Percentiles rank a stretch among this genome's conserved stretches.
phyloP scores from a whole-genome alignment of 2,329 filamentous ascomycete species.

The Plenodomus tracheiphilus region DNA sequence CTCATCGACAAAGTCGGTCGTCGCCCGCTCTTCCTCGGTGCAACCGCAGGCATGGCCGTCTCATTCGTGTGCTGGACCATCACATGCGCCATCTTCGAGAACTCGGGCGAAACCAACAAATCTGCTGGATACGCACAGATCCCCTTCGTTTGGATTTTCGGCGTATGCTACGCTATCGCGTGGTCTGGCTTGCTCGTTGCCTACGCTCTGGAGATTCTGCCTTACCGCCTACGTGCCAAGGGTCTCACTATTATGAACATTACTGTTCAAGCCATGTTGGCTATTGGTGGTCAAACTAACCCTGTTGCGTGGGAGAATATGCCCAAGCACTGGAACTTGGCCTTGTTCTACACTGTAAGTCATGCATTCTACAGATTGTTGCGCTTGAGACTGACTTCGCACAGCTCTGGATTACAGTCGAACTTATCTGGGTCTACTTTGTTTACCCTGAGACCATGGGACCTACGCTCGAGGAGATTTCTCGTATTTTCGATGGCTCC shows the following conservation, averaged over 20 bases:
- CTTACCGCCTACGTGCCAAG: slow-evolving; percentile 51
- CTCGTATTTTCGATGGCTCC: slow-evolving; percentile 68
- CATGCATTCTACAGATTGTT: too few relatives aligned
- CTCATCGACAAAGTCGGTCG: slow-evolving; percentile 61
- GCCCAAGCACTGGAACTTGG: too few relatives aligned
- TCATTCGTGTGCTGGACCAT: slow-evolving; percentile 45
- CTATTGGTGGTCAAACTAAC: slow-evolving; percentile 62
- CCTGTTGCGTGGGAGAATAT: slow-evolving; percentile 53
- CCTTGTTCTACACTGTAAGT: too few relatives aligned
- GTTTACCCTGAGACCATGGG: slow-evolving; percentile 71
- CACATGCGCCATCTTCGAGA: slow-evolving; percentile 56
- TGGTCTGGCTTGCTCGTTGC: slow-evolving; percentile 60
- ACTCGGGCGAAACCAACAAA: slow-evolving; percentile 43
- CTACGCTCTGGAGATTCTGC: slow-evolving; percentile 53
- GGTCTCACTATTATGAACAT: slow-evolving; percentile 60
- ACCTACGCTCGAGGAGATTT: slow-evolving; percentile 68
- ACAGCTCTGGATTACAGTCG: slow-evolving; percentile 62
- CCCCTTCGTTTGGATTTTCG: slow-evolving; percentile 52
- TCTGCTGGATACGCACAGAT: slow-evolving; percentile 47
- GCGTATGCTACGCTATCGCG: slow-evolving; percentile 56
- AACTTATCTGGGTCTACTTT: slow-evolving; percentile 64
- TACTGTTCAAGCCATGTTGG: slow-evolving; percentile 61
- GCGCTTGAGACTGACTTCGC: too few relatives aligned
- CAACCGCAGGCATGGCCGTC: slow-evolving; percentile 11
- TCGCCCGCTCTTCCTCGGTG: slow-evolving; percentile 59